Conservation (phyloP, 768 basidiomycete genomes). For the Nidularia pulvinata region DNA sequence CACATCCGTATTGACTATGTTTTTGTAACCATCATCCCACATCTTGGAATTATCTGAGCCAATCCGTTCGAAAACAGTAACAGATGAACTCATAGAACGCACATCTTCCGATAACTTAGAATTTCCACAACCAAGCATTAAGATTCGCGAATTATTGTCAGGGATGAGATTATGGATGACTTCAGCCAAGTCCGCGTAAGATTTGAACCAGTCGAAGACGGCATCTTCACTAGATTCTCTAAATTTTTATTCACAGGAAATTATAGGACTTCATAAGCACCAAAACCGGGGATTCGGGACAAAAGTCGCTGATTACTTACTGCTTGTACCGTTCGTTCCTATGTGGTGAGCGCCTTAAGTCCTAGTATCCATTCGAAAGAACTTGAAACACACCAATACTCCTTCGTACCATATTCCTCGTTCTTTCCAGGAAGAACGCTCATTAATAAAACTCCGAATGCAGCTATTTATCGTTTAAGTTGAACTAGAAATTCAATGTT, state of each 20-base stretch:
- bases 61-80: background rate
- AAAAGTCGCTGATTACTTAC: slow-evolving; percentile 44
- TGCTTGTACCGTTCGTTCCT: slow-evolving; percentile 70
- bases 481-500: too few species aligned
- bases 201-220: slow-evolving; percentile 88
- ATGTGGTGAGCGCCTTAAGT: slow-evolving; percentile 17
- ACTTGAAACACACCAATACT: slow-evolving; percentile 63
- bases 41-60: slow-evolving; percentile 43
- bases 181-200: slow-evolving; percentile 69
- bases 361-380: background rate
- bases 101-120: slow-evolving; percentile 81
- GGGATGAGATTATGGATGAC: slow-evolving; percentile 65
- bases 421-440: slow-evolving; percentile 60
- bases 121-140: slow-evolving; percentile 88
- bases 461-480: too few species aligned
- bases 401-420: slow-evolving; percentile 65
- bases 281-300: background rate
- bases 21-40: slow-evolving; percentile 85
- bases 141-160: slow-evolving; percentile 54
- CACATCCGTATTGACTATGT: slow-evolving; percentile 81
- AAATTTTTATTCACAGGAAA: slow-evolving; percentile 4
- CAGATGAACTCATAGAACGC: too few species aligned
- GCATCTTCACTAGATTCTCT: slow-evolving; percentile 62
- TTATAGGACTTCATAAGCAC: slow-evolving; percentile 2
- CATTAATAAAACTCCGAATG: too few species aligned